phyloP scores from a whole-genome alignment of 768 basidiomycete genomes.

The Serendipita sp. region DNA sequence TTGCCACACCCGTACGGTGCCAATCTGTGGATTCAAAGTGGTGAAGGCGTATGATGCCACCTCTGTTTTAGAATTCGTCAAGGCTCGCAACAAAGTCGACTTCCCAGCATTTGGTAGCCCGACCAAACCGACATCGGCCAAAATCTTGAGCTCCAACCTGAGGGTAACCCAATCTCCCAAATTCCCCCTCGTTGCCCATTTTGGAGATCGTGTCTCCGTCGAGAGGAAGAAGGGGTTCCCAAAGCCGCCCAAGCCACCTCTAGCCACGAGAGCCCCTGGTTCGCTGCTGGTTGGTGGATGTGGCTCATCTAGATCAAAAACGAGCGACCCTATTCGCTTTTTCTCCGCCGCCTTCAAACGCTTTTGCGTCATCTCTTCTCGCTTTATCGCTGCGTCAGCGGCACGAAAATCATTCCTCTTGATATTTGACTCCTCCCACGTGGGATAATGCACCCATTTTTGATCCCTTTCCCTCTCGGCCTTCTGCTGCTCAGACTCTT shows the following conservation, averaged over 20 bases:
- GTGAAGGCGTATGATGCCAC: constrained; percentile 90
- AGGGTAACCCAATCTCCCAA: constrained; percentile 65
- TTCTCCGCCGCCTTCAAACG: constrained; percentile 31
- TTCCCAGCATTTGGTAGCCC: constrained; percentile 93
- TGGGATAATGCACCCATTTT: constrained; percentile 73
- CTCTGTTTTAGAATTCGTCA: constrained; percentile 73
- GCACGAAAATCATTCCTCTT: constrained; percentile 50
- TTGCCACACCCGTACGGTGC: constrained; percentile 68
- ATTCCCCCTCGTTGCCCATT: constrained; percentile 66
- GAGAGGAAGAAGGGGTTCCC: constrained; percentile 81
- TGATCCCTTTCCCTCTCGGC: constrained; percentile 43
- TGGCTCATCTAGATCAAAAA: constrained; percentile 46
- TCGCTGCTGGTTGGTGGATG: constrained; percentile 13
- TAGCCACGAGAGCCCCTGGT: constrained; percentile 37
- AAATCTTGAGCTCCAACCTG: constrained; percentile 79
- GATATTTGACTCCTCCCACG: constrained; percentile 42
- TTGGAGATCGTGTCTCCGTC: constrained; percentile 49
- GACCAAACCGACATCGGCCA: constrained; percentile 90
- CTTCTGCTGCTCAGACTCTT: constrained; percentile 34
- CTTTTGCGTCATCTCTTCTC: constrained; percentile 40
- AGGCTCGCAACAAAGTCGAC: constrained; percentile 76
- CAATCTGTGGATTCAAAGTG: constrained; percentile 85
- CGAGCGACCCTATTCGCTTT: constrained; percentile 27
- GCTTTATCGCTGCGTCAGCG: constrained; percentile 43
- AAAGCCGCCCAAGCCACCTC: constrained; percentile 64